Evolutionary conservation across 1,284 basidiomycete genomes (phyloP).

Genomic region (Ganoderma multipileum): DNA sequence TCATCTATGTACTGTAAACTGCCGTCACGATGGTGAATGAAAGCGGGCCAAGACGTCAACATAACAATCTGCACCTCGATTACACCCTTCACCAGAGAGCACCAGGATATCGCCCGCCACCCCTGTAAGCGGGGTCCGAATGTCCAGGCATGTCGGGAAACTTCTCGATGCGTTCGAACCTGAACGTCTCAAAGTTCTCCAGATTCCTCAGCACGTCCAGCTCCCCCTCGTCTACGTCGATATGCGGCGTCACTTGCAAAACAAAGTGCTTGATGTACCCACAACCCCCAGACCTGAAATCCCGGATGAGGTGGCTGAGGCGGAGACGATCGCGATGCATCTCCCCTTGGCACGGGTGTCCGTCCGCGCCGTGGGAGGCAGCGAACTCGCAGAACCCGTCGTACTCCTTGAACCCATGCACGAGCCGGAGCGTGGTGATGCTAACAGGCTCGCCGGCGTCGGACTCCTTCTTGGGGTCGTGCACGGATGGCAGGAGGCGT

Average conservation of each 20-base stretch:
- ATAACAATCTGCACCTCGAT: too few relatives aligned
- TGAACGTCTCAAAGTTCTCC: not conserved
- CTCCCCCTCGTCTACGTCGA: conserved; percentile 1
- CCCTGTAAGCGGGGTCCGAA: not conserved
- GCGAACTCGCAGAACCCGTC: not conserved
- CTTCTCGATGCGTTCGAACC: not conserved
- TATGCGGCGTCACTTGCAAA: conserved; percentile 6
- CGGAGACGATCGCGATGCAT: not conserved
- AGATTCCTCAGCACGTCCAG: not conserved
- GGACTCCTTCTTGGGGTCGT: too few relatives aligned
- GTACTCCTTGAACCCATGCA: conserved; percentile 1
- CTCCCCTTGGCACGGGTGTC: not conserved
- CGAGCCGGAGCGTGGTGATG: conserved; percentile 2
- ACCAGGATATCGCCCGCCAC: not conserved
- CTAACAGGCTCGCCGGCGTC: not conserved
- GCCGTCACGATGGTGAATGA: too few relatives aligned
- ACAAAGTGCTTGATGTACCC: conserved; percentile 5
- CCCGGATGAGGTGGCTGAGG: not conserved
- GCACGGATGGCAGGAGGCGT: not conserved
- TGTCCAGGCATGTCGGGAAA: conserved; percentile 1
- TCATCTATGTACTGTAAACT: too few relatives aligned
- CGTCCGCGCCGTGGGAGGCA: not conserved
- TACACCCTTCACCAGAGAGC: not conserved
- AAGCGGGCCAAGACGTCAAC: too few relatives aligned
- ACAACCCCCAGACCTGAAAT: not conserved